Evolutionary conservation across 2,329 filamentous ascomycete species (phyloP).

Genomic region (Botrytis pseudocinerea): DNA sequence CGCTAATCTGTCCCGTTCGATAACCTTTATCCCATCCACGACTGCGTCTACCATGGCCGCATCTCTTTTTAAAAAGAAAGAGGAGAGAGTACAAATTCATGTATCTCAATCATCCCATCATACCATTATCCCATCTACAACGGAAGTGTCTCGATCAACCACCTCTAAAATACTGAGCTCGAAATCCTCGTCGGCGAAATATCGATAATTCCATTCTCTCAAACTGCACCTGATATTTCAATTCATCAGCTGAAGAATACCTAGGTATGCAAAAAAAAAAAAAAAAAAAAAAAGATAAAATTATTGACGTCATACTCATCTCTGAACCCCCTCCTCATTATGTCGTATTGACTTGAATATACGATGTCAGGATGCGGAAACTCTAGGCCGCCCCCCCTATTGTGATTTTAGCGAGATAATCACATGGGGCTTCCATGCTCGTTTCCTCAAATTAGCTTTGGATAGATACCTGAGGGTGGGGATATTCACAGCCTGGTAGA

Average conservation of each 20-base stretch:
- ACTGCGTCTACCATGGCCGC: accelerated
- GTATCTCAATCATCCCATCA: background rate
- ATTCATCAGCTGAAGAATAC: background rate
- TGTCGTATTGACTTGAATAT: background rate
- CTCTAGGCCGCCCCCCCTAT: background rate
- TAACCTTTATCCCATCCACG: background rate
- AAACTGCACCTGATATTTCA: accelerated
- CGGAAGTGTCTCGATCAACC: too few species aligned
- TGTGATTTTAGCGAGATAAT: background rate
- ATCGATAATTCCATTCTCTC: background rate
- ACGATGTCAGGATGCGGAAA: background rate
- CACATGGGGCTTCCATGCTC: background rate
- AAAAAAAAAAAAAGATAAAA: background rate
- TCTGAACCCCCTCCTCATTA: background rate
- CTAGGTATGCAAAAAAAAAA: background rate
- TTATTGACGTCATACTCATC: background rate
- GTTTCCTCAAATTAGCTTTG: background rate
- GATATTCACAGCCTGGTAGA: background rate
- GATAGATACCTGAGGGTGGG: too few species aligned
- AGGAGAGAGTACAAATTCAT: background rate
- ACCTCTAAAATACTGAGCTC: background rate
- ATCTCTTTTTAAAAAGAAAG: background rate
- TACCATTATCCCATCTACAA: background rate
- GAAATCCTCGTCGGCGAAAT: background rate
- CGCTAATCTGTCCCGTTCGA: background rate